These are phyloP conservation scores for Ormosia emarginata DNA, from an alignment of 306 rosid genomes.

Conservation along the genomic window DNA sequence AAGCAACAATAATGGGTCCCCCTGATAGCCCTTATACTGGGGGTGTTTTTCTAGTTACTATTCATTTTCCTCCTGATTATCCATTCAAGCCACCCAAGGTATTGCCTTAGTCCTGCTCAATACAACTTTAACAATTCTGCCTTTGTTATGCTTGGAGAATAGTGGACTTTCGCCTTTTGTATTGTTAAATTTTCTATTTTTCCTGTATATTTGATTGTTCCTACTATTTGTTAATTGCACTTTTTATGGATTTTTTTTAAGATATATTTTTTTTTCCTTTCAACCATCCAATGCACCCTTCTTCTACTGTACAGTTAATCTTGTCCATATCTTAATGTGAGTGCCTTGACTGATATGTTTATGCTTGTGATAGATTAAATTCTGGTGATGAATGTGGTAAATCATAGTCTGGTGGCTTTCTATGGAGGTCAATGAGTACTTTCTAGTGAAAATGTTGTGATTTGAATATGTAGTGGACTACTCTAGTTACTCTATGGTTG, in stretches of 20 bases:
- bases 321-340: neutral
- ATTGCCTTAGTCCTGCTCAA: neutral
- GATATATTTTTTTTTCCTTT: neutral
- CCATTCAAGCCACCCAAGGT: constrained; percentile 90
- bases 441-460: neutral
- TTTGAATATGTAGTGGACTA: neutral
- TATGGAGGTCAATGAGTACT: neutral
- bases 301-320: neutral
- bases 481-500: neutral
- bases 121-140: neutral
- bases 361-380: neutral
- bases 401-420: neutral
- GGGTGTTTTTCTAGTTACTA: constrained; percentile 73
- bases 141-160: neutral
- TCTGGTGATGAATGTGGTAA: neutral
- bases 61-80: constrained; percentile 90
- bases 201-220: neutral
- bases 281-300: neutral
- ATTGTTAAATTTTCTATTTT: neutral
- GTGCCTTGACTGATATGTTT: neutral
- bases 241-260: neutral
- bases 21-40: constrained; percentile 87
- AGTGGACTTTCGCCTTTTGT: neutral
- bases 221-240: neutral
- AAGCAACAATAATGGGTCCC: constrained; percentile 89